A percentile compares a stretch with the other conserved stretches of the same genome.
These are phyloP conservation scores for Penicillium flavigenum DNA, from an alignment of 495 filamentous ascomycete genomes.

Conservation along the genomic window DNA sequence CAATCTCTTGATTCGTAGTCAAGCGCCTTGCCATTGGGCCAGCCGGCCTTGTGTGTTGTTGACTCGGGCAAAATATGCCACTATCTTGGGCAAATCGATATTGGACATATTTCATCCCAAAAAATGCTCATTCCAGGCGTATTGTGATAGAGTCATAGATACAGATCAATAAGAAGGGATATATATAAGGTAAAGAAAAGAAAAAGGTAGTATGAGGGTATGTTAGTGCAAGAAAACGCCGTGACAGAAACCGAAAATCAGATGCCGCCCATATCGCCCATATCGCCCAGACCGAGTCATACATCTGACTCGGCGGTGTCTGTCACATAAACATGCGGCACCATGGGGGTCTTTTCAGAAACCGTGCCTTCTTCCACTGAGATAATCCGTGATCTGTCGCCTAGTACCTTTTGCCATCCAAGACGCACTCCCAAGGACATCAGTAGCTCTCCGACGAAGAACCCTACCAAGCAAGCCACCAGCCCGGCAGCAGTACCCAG, in stretches of 20 bases:
- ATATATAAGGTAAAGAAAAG: background rate
- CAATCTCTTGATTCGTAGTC: slow-evolving; percentile 68
- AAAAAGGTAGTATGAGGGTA: background rate
- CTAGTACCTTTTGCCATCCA: slow-evolving; percentile 8
- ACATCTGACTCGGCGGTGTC: slow-evolving; percentile 4
- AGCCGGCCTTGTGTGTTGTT: slow-evolving; percentile 35
- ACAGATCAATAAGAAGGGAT: background rate
- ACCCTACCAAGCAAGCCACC: slow-evolving; percentile 42
- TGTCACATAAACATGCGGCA: slow-evolving; percentile 16
- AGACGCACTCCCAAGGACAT: slow-evolving; percentile 33
- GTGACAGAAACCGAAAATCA: slow-evolving; percentile 2
- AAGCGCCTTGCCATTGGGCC: slow-evolving; percentile 71
- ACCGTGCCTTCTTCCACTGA: slow-evolving; percentile 21
- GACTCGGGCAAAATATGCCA: background rate
- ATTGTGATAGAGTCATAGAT: background rate
- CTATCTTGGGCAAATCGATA: background rate
- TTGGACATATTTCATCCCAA: background rate
- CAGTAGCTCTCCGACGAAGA: slow-evolving; percentile 38
- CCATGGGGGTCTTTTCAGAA: slow-evolving; percentile 24
- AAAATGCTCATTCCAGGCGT: background rate
- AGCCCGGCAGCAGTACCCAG: slow-evolving; percentile 43
- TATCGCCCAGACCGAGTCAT: background rate
- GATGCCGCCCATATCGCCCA: background rate
- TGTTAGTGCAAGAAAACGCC: slow-evolving; percentile 3
- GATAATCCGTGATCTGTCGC: background rate